Percentiles rank a stretch among this genome's conserved stretches.
These are phyloP conservation scores for Starmera quercuum DNA, from an alignment of 805 yeast species.

Conservation along the genomic window DNA sequence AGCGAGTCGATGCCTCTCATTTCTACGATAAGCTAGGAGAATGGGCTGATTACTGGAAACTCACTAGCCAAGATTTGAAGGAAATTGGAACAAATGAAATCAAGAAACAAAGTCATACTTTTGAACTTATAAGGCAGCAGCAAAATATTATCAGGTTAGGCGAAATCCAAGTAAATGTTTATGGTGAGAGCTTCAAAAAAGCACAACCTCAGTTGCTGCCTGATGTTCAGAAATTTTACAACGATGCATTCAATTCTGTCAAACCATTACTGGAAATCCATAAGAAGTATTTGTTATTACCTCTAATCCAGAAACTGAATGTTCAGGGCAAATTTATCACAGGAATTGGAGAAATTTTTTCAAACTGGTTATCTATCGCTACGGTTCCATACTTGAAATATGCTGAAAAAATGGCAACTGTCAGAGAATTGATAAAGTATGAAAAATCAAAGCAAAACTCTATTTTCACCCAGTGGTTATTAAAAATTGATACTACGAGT, in stretches of 20 bases:
- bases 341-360: conserved; percentile 54
- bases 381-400: conserved; percentile 46
- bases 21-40: conserved; percentile 28
- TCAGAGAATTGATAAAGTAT: conserved; percentile 45
- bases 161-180: conserved; percentile 51
- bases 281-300: conserved; percentile 43
- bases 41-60: conserved; percentile 64
- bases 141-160: conserved; percentile 65
- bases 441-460: conserved; percentile 33
- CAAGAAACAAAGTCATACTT: conserved; percentile 67
- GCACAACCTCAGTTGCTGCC: conserved; percentile 37
- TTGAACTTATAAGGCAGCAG: conserved; percentile 67
- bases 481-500: conserved; percentile 29
- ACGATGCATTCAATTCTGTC: conserved; percentile 51
- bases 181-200: conserved; percentile 35
- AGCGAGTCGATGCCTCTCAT: neutral
- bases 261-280: conserved; percentile 49
- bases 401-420: conserved; percentile 53
- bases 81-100: conserved; percentile 43
- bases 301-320: conserved; percentile 47
- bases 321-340: conserved; percentile 61
- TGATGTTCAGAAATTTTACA: conserved; percentile 47
- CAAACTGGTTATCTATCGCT: conserved; percentile 58
- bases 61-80: conserved; percentile 45
- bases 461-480: conserved; percentile 50